Evolutionary conservation across 805 yeast species (phyloP).

Genomic region (Vanderwaltozyma verrucispora): DNA sequence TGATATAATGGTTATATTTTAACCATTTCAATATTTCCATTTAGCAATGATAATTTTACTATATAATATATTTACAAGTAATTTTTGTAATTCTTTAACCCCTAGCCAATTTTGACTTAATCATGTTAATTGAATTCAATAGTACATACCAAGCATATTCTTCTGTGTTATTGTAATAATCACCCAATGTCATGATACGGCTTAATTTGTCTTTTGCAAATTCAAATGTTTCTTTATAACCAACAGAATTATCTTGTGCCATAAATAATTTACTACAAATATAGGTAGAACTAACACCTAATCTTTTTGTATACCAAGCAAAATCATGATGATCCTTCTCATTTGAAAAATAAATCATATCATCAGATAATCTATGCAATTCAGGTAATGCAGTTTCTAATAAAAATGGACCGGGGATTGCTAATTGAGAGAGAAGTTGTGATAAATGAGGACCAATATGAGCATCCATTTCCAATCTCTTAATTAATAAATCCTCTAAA

Average conservation of each 20-base stretch:
- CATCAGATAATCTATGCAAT: conserved; percentile 70
- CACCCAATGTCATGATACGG: conserved; percentile 44
- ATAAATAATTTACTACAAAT: conserved; percentile 69
- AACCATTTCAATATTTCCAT: no score
- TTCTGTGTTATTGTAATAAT: conserved; percentile 51
- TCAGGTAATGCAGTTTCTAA: conserved; percentile 46
- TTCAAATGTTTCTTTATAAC: conserved; percentile 45
- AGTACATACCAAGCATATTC: conserved; percentile 71
- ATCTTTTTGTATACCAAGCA: conserved; percentile 88
- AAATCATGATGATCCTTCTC: conserved; percentile 64
- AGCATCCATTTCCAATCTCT: conserved; percentile 37
- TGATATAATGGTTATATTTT: no score
- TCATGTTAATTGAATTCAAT: conserved; percentile 49
- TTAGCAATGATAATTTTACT: no score
- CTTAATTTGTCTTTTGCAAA: conserved; percentile 54
- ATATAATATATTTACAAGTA: background rate
- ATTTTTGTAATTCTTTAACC: conserved; percentile 8
- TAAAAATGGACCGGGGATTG: conserved; percentile 51
- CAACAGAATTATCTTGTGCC: conserved; percentile 59
- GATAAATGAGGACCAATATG: conserved; percentile 29
- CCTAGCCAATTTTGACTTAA: conserved; percentile 58
- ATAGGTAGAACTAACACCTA: conserved; percentile 57
- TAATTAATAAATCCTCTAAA: conserved; percentile 35
- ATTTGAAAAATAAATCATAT: conserved; percentile 68
- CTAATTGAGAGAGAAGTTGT: conserved; percentile 43